A percentile compares a stretch with the other conserved stretches of the same genome.
Evolutionary conservation across 805 yeast genomes (phyloP).

Genomic region (Metschnikowia henanensis): DNA sequence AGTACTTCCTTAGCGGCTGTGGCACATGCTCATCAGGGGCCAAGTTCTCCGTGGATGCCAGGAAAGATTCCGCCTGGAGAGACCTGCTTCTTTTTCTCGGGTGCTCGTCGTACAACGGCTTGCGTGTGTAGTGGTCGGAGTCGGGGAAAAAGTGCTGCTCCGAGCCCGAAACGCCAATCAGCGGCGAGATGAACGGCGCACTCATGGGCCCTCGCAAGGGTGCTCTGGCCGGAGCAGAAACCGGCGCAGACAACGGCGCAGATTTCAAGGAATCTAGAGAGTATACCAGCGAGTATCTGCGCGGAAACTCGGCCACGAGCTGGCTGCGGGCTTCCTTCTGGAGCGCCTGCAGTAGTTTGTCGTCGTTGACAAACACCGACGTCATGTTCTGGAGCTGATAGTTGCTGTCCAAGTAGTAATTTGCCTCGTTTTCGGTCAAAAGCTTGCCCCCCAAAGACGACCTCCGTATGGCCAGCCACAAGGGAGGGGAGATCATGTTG

Average conservation of each 20-base stretch:
- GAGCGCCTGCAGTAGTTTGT: neutral
- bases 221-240: neutral
- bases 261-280: neutral
- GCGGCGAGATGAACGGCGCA: conserved; percentile 4
- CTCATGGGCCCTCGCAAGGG: conserved; percentile 2
- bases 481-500: conserved; percentile 43
- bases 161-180: neutral
- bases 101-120: neutral
- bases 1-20: neutral
- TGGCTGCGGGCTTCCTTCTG: neutral
- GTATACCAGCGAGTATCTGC: conserved; percentile 2
- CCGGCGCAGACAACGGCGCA: neutral
- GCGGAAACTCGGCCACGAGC: neutral
- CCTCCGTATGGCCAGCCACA: conserved; percentile 58
- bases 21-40: neutral
- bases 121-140: neutral
- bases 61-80: neutral
- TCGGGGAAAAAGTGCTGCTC: conserved; percentile 2
- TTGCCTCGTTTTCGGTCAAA: conserved; percentile 50
- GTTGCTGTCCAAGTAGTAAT: conserved; percentile 46
- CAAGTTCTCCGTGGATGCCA: conserved; percentile 1
- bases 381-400: conserved; percentile 43
- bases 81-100: conserved; percentile 8
- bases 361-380: neutral
- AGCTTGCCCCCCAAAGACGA: conserved; percentile 58